These are phyloP conservation scores for Neonothopanus nambi DNA, from an alignment of 1,284 basidiomycete genomes.

Conservation along the genomic window DNA sequence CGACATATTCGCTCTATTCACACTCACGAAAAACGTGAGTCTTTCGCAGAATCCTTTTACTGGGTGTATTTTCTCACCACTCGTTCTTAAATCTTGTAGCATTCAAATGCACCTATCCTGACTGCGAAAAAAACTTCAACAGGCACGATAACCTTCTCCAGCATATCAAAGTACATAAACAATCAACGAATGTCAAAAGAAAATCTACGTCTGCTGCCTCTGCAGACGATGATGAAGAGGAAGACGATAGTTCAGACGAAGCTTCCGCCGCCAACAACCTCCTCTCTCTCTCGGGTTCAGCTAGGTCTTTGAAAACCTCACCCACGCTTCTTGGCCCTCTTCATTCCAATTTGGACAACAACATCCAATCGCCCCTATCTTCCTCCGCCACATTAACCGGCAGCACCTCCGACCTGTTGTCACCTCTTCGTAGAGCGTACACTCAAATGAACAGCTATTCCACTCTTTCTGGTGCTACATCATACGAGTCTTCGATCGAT, in stretches of 20 bases:
- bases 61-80: constrained; percentile 11
- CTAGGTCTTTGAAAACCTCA: neutral
- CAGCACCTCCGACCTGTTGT: too few relatives aligned
- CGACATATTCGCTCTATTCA: constrained; percentile 78
- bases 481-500: constrained; percentile 3
- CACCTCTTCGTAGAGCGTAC: too few relatives aligned
- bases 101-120: constrained; percentile 73
- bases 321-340: constrained; percentile 6
- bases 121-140: constrained; percentile 82
- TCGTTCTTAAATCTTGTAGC: constrained; percentile 45
- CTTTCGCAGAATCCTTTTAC: constrained; percentile 5
- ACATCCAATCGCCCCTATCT: too few relatives aligned
- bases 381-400: too few relatives aligned
- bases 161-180: constrained; percentile 68
- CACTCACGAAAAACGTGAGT: constrained; percentile 79
- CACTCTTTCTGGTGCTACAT: neutral
- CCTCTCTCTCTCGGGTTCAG: constrained; percentile 3
- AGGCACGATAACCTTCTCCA: constrained; percentile 84
- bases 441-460: too few relatives aligned
- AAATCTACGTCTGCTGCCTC: constrained; percentile 56
- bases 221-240: constrained; percentile 3
- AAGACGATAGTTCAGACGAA: neutral
- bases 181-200: constrained; percentile 52
- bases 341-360: neutral
- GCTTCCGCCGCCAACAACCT: constrained; percentile 5